Evolutionary conservation across 805 yeast genomes (phyloP).

Genomic region (Barnettozyma sp.): DNA sequence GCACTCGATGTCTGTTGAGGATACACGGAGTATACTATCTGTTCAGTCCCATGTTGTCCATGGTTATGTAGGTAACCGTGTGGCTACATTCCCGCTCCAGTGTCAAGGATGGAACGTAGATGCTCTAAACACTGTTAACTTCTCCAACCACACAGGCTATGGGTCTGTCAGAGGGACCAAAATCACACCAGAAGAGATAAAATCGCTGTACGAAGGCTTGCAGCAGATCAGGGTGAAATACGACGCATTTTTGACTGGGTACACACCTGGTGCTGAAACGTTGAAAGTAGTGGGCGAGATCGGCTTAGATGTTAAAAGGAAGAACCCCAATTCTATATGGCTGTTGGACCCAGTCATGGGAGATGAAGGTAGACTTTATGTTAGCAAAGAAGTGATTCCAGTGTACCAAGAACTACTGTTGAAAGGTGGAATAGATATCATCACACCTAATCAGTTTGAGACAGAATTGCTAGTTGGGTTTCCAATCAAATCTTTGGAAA

Average conservation of each 20-base stretch:
- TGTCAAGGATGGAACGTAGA: slow-evolving; percentile 66
- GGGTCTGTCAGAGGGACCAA: slow-evolving; percentile 47
- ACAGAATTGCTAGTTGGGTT: slow-evolving; percentile 60
- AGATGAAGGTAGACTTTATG: slow-evolving; percentile 67
- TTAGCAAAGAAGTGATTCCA: slow-evolving; percentile 52
- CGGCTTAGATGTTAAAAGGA: slow-evolving; percentile 31
- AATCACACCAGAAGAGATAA: slow-evolving; percentile 35
- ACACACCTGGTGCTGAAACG: slow-evolving; percentile 52
- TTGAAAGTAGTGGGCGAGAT: slow-evolving; percentile 37
- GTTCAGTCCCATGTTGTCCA: slow-evolving; percentile 67
- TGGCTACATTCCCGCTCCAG: slow-evolving; percentile 59
- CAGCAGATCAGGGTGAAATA: slow-evolving; percentile 31
- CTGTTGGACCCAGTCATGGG: slow-evolving; percentile 78
- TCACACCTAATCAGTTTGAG: slow-evolving; percentile 91
- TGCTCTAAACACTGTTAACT: slow-evolving; percentile 55
- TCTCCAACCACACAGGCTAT: slow-evolving; percentile 68
- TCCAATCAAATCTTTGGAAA: slow-evolving; percentile 33
- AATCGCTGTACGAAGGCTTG: slow-evolving; percentile 34
- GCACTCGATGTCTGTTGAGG: slow-evolving; percentile 7
- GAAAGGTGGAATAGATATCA: slow-evolving; percentile 50
- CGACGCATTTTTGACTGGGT: slow-evolving; percentile 59
- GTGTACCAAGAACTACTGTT: slow-evolving; percentile 43
- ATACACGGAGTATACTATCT: slow-evolving; percentile 31
- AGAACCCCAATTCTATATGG: slow-evolving; percentile 38
- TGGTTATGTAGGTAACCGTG: slow-evolving; percentile 68